Percentiles rank a stretch among this genome's conserved stretches.
Conservation (phyloP, 352 stramenopile genomes). For the Blastocystis sp. region DNA sequence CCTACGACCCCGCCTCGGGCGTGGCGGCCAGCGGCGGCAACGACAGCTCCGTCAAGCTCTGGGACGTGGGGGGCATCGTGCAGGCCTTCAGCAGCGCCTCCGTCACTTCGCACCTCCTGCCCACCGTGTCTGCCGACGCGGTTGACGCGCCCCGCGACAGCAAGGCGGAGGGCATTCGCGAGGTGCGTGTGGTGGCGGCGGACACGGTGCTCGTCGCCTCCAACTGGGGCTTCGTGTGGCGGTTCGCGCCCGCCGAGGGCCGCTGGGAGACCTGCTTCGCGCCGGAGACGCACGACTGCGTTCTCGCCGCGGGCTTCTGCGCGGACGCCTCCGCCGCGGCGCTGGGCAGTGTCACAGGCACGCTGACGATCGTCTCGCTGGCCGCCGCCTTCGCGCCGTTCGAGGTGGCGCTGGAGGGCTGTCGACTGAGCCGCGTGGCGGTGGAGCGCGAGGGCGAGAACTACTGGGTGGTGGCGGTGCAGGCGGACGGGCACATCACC, state of each 20-base stretch:
- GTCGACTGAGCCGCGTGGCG: background rate
- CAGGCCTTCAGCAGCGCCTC: background rate
- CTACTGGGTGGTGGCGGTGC: background rate
- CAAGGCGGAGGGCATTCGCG: constrained; percentile 63
- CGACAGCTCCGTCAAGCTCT: constrained; percentile 60
- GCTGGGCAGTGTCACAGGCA: background rate
- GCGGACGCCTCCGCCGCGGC: background rate
- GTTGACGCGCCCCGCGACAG: background rate
- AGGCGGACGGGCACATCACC: background rate
- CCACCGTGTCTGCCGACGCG: background rate
- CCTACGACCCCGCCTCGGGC: background rate
- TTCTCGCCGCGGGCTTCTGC: constrained; percentile 5
- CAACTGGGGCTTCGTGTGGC: constrained; percentile 68
- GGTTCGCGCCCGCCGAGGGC: background rate
- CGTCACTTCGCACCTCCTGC: background rate
- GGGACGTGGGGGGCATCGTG: constrained; percentile 31
- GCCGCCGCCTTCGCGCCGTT: background rate
- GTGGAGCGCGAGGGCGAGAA: background rate
- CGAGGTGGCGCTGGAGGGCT: background rate
- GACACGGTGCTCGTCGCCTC: constrained; percentile 5
- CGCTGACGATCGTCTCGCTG: background rate
- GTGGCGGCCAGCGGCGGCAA: constrained; percentile 51
- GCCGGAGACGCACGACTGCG: background rate
- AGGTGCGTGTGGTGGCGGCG: background rate
- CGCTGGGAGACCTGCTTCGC: background rate